Base-by-base conservation (phyloP, 1,284 basidiomycete genomes). In the Veloboletus limbatus region DNA sequence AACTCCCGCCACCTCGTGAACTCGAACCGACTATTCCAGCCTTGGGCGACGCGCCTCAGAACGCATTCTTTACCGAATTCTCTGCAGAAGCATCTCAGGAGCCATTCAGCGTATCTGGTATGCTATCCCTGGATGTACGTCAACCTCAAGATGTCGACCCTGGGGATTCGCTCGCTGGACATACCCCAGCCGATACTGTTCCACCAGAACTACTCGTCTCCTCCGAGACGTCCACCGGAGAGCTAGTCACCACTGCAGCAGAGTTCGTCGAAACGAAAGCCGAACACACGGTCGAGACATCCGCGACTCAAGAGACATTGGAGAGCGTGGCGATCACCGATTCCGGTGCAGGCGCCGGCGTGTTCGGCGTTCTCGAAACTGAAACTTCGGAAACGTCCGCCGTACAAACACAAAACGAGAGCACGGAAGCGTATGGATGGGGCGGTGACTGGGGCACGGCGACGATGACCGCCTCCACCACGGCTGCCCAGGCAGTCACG, bases 161-260 rank as follows among this genome's bases (percentile, higher is more conserved):
- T 6, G 62, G 52, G 14, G 51, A 52, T 3, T 20, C 38, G 6
- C n/a, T 10, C 3, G 26, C 47, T 4, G 58, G 47, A 31, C 49
- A 61, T 2, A 67, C 65, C 3, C 63, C 63, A 4, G 61, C 63
- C 17, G 63, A 65, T 34, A 52, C 53, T 11, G 36, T 51, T 16
- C 63, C 61, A 8, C 43, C 47, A 14, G 59, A 66, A 2, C 47
- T 52, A 13, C 40, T 60, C 25, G 11, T 16, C 25, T 8, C 20
- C 14, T 33, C 27, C 13, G 61, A 46, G 30, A 22, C 47, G 14
- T 13, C 30, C 16, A 34, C 27, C 14, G 41, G 22, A 18, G 45
- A 40, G 25, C 3, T n/a, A 3, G 13, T 8, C 1, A 3, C 22
- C 10, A 21, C 25, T 6, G 13, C 38, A 1, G n/a, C n/a, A n/a